These are phyloP conservation scores for Russula emetica DNA, from an alignment of 768 basidiomycete species.

Conservation along the genomic window DNA sequence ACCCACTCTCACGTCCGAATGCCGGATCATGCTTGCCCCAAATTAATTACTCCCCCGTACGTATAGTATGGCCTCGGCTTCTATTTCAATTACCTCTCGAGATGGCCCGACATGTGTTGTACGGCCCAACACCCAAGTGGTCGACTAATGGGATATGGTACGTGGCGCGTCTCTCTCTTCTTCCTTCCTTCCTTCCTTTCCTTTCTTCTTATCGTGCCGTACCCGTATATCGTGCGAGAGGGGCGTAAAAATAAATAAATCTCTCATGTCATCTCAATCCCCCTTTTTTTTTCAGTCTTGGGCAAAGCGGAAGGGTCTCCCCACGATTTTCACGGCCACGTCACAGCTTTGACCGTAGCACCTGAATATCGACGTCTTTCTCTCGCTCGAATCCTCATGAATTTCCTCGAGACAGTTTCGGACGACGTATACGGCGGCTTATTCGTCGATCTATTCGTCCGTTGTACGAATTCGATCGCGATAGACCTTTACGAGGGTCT, in stretches of 20 bases:
- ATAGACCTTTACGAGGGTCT: slow-evolving; percentile 89
- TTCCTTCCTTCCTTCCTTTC: too few relatives aligned
- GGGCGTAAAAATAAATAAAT: not conserved
- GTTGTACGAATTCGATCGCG: slow-evolving; percentile 80
- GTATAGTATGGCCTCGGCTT: slow-evolving; percentile 74
- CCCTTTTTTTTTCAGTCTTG: slow-evolving; percentile 59
- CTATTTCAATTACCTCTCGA: slow-evolving; percentile 81
- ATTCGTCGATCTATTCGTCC: slow-evolving; percentile 95
- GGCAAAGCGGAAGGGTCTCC: slow-evolving; percentile 85
- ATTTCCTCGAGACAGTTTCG: slow-evolving; percentile 78
- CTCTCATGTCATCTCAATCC: slow-evolving; percentile 13
- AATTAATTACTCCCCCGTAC: not conserved
- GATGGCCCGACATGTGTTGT: slow-evolving; percentile 90
- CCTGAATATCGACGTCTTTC: slow-evolving; percentile 88
- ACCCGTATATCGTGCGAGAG: too few relatives aligned
- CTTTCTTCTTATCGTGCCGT: not conserved
- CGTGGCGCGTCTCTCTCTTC: too few relatives aligned
- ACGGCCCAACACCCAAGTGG: slow-evolving; percentile 77
- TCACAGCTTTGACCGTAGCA: slow-evolving; percentile 92
- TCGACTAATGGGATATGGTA: slow-evolving; percentile 91
- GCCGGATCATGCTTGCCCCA: too few relatives aligned
- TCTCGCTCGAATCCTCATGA: slow-evolving; percentile 84
- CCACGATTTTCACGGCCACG: slow-evolving; percentile 86
- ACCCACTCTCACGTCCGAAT: not conserved
- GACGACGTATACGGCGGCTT: slow-evolving; percentile 75